Evolutionary conservation across 352 stramenopile species (phyloP), one percentile per base, ranked within the genome.

Genomic region (Phytophthora tubulina): DNA sequence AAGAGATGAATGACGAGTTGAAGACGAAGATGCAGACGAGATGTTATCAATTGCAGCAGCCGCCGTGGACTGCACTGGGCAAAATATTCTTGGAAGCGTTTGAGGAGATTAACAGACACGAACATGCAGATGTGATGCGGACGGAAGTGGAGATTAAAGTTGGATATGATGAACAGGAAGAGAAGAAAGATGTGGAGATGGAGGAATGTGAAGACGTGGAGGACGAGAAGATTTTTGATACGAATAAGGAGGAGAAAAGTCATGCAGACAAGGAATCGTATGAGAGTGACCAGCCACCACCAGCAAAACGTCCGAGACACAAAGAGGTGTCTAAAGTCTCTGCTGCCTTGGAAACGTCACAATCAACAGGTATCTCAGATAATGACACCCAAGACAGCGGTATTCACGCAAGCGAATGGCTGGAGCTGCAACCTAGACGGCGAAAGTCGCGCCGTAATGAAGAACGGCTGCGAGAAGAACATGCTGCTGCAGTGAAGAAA

Each of bases 401-500:
- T 3, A 59, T 66, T 8, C 64, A 70, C 2, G 62, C 63, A 30
- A 73, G 48, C 13, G 82, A 82, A 44, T 11, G 72, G 2, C 66
- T 78, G n/a, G 67, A 79, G 35, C 50, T 65, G 6, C 67, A 73
- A 1, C 73, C 81, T 0, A 65, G 67, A 39, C 72, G 86, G 35
- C 76, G 86, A 46, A 92, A 92, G 54, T 92, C 86, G 2, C 81
- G 84, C 6, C 82, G 86, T 15, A 75, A 94, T 36, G 80, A 92
- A 65, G 80, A 93, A 56, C 76, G 82, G 51, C 55, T 92, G 39
- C 81, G 85, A 27, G 83, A 93, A 67, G 86, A 94, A 36, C 84
- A 93, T 59, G 85, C 81, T 42, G 78, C 84, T 3, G 86, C 86
- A 31, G 73, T 86, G 3, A 94, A 91, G 53, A 67, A 74, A 51